These are phyloP conservation scores for Cantharellus anzutake DNA, from an alignment of 768 basidiomycete genomes.

Conservation along the genomic window DNA sequence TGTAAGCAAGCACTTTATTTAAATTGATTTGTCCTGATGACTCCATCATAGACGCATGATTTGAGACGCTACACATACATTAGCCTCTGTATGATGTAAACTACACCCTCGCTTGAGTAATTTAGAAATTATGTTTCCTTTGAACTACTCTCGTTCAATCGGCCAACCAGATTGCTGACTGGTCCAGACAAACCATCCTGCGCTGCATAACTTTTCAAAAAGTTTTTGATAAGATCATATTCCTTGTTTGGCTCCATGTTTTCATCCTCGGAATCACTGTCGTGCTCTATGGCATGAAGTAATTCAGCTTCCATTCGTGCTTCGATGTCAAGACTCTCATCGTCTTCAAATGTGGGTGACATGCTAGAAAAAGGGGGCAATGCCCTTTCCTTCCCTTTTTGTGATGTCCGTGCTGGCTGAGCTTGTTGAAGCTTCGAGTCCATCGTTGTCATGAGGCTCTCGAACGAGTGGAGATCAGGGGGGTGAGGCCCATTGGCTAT, in stretches of 20 bases:
- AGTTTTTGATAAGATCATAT: slow-evolving; percentile 89
- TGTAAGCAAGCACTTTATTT: slow-evolving; percentile 22
- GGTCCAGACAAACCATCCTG: slow-evolving; percentile 83
- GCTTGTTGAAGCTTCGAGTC: slow-evolving; percentile 50
- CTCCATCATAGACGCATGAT: neutral
- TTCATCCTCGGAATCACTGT: slow-evolving; percentile 35
- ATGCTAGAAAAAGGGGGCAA: slow-evolving; percentile 17
- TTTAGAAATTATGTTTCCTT: neutral
- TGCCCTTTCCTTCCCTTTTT: slow-evolving; percentile 26
- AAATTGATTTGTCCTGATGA: neutral
- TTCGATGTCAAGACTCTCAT: slow-evolving; percentile 45
- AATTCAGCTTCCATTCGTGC: slow-evolving; percentile 78
- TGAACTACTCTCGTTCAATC: slow-evolving; percentile 46
- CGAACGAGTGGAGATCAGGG: slow-evolving; percentile 68
- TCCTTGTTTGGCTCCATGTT: slow-evolving; percentile 34
- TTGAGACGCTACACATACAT: neutral
- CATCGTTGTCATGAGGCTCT: slow-evolving; percentile 91
- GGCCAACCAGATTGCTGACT: slow-evolving; percentile 73
- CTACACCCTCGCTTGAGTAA: neutral
- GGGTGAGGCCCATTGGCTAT: slow-evolving; percentile 22
- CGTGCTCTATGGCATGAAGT: slow-evolving; percentile 33
- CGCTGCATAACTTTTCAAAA: slow-evolving; percentile 88
- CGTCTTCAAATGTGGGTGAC: slow-evolving; percentile 19
- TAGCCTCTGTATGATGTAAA: neutral
- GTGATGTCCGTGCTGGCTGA: slow-evolving; percentile 3